phyloP scores from a whole-genome alignment of 148 eudicot genomes.

The Chenopodium berlandieri region DNA sequence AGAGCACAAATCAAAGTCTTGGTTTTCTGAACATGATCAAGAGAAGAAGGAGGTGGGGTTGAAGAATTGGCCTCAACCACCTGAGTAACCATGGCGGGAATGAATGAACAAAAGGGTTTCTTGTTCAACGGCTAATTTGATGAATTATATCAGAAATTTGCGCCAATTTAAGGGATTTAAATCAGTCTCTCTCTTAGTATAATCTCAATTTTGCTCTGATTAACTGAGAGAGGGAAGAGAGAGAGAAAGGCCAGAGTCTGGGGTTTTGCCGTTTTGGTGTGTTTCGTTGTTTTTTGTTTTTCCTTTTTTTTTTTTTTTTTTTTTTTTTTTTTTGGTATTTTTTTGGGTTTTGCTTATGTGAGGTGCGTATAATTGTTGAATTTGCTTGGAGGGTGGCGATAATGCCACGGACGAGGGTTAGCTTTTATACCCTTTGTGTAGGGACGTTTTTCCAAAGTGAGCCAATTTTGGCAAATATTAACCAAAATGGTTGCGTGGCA shows the following conservation, averaged over 20 bases:
- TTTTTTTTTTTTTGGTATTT: background rate
- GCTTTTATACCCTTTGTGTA: too few relatives aligned
- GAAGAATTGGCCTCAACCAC: constrained; percentile 19
- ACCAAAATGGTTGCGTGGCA: too few relatives aligned
- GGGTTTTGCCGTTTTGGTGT: background rate
- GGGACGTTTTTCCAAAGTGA: too few relatives aligned
- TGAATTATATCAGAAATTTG: background rate
- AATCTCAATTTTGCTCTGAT: background rate
- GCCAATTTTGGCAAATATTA: too few relatives aligned
- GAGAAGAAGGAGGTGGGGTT: background rate
- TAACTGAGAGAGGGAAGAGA: background rate
- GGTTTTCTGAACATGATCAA: constrained; percentile 53
- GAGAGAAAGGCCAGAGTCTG: background rate
- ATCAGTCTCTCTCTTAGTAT: background rate
- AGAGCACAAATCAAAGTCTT: constrained; percentile 87
- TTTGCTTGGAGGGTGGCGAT: background rate
- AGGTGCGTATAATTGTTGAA: background rate
- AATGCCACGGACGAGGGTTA: background rate
- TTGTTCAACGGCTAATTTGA: constrained; percentile 13
- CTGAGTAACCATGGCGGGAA: constrained; percentile 40
- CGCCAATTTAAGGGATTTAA: constrained; percentile 3
- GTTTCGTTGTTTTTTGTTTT: background rate
- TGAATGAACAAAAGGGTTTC: background rate
- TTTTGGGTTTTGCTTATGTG: background rate
- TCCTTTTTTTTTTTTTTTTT: background rate